These are phyloP conservation scores for Nectriaceae sp. DNA, from an alignment of 2,329 filamentous ascomycete species.

Conservation along the genomic window DNA sequence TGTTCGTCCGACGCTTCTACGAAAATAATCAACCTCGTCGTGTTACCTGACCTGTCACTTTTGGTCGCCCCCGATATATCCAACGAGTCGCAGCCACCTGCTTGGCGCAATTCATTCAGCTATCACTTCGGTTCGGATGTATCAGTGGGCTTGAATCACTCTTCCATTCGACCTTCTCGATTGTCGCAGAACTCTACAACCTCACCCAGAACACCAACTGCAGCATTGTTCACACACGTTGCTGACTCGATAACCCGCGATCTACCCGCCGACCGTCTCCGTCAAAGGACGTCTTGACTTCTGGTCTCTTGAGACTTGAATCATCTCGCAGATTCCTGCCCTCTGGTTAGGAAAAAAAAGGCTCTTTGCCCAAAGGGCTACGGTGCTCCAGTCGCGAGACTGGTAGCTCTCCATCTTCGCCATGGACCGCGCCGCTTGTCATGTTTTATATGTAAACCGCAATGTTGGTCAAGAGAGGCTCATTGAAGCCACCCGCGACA, in stretches of 20 bases:
- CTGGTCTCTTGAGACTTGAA: constrained; percentile 16
- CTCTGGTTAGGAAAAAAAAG: constrained; percentile 21
- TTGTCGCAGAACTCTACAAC: neutral
- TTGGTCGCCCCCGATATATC: constrained; percentile 12
- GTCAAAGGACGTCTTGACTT: constrained; percentile 6
- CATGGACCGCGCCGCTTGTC: constrained; percentile 60
- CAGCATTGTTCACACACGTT: neutral
- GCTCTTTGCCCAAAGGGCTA: constrained; percentile 47
- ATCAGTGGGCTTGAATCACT: neutral
- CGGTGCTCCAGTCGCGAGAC: constrained; percentile 62
- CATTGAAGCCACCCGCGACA: constrained; percentile 33
- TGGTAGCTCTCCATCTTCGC: constrained; percentile 57
- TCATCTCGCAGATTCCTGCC: constrained; percentile 8
- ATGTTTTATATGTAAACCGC: constrained; percentile 63
- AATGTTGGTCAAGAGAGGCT: constrained; percentile 49
- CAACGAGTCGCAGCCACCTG: constrained; percentile 3
- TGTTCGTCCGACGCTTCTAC: constrained; percentile 22
- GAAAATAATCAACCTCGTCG: constrained; percentile 13
- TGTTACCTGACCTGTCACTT: constrained; percentile 10
- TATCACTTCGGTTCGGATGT: neutral
- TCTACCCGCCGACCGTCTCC: neutral
- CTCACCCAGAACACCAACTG: neutral
- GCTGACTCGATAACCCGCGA: neutral
- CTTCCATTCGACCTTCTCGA: neutral
- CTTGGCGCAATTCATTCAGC: neutral